phyloP scores from a whole-genome alignment of 106 monocot genomes.

The Hemerocallis citrina region DNA sequence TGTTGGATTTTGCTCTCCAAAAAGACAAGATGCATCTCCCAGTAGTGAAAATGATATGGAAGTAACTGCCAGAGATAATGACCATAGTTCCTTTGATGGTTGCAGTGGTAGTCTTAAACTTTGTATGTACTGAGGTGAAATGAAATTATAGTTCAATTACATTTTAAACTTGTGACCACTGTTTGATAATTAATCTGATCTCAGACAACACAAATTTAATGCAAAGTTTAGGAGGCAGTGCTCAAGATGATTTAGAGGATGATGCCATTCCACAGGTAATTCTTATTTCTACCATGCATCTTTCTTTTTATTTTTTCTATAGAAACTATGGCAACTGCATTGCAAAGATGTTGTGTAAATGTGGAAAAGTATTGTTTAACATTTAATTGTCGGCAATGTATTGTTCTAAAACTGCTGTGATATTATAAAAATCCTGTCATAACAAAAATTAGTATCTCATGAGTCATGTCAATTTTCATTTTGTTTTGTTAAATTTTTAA shows the following conservation, averaged over 20 bases:
- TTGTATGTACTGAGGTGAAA: neutral
- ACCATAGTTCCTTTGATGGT: constrained; percentile 7
- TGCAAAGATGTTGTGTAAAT: too few species aligned
- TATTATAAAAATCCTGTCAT: too few species aligned
- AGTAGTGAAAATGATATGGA: neutral
- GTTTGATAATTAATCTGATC: neutral
- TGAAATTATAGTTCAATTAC: neutral
- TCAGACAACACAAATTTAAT: constrained; percentile 8
- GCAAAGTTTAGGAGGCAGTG: constrained; percentile 8
- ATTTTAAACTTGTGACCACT: neutral
- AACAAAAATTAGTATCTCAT: too few species aligned
- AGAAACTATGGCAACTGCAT: neutral
- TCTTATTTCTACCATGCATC: neutral
- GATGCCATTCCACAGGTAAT: constrained; percentile 16
- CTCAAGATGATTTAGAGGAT: constrained; percentile 3
- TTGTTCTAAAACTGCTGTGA: too few species aligned
- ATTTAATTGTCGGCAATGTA: too few species aligned
- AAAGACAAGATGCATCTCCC: constrained; percentile 1
- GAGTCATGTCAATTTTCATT: too few species aligned
- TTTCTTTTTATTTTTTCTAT: neutral
- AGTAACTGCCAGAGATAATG: neutral
- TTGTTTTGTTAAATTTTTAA: too few species aligned
- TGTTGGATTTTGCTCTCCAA: constrained; percentile 2
- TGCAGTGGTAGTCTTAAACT: constrained; percentile 10
- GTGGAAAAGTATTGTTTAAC: too few species aligned